Conservation (phyloP, 495 filamentous ascomycete genomes). For the Penicillium pancosmium region DNA sequence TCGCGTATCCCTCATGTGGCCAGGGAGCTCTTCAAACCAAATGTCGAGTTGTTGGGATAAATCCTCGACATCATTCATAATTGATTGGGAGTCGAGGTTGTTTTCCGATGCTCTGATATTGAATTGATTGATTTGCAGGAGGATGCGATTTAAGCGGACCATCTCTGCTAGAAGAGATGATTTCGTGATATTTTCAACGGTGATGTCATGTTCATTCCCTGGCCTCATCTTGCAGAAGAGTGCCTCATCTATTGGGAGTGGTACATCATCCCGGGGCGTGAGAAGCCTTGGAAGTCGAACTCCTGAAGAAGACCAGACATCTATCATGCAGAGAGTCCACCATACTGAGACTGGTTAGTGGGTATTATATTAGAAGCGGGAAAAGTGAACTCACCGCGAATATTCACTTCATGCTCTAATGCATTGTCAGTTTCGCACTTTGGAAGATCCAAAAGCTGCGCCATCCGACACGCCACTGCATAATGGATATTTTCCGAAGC, state of each 20-base stretch:
- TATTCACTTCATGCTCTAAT: constrained; percentile 23
- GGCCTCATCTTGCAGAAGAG: constrained; percentile 20
- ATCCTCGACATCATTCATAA: constrained; percentile 20
- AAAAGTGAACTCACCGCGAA: constrained; percentile 27
- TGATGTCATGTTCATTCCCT: neutral
- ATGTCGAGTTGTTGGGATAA: constrained; percentile 31
- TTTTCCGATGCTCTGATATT: constrained; percentile 29
- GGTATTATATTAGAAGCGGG: neutral
- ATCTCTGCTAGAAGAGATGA: constrained; percentile 37
- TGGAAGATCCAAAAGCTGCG: constrained; percentile 26
- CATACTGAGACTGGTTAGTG: constrained; percentile 28
- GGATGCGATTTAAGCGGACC: constrained; percentile 37
- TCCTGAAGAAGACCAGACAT: constrained; percentile 43
- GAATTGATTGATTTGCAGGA: constrained; percentile 37
- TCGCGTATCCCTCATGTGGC: constrained; percentile 32
- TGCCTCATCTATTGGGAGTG: constrained; percentile 37
- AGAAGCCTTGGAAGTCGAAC: constrained; percentile 35
- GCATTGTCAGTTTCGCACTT: constrained; percentile 11
- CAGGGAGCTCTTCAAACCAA: constrained; percentile 33
- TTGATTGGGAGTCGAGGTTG: constrained; percentile 7
- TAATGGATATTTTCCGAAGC: constrained; percentile 24
- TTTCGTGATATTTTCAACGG: neutral
- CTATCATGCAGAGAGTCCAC: constrained; percentile 49
- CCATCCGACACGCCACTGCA: constrained; percentile 26
- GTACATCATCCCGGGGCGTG: constrained; percentile 22